Conservation (phyloP, 768 basidiomycete species). For the Pisolithus orientalis region DNA sequence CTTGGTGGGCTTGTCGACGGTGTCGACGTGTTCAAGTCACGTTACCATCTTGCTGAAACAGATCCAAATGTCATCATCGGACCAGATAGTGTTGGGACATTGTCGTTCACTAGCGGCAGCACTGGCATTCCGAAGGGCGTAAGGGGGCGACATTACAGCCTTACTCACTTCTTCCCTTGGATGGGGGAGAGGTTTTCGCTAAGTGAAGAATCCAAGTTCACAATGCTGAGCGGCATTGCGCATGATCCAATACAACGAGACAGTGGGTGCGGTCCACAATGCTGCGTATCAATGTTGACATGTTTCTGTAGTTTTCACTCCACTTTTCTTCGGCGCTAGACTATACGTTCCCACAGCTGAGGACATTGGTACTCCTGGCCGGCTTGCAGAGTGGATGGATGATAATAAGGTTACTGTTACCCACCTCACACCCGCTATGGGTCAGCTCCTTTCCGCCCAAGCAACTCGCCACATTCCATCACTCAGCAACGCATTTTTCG, state of each 20-base stretch:
- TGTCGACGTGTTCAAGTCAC: slow-evolving; percentile 58
- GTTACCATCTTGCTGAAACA: slow-evolving; percentile 47
- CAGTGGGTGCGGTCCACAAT: slow-evolving; percentile 53
- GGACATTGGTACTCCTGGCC: slow-evolving; percentile 94
- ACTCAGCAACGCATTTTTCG: slow-evolving; percentile 91
- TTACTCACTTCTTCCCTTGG: slow-evolving; percentile 99
- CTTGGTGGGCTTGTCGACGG: slow-evolving; percentile 50
- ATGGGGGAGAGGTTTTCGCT: slow-evolving; percentile 88
- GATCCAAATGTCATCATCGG: slow-evolving; percentile 83
- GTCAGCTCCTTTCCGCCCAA: slow-evolving; percentile 91
- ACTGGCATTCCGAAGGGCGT: slow-evolving; percentile 99
- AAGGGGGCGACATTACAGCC: slow-evolving; percentile 85
- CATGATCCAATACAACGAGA: slow-evolving; percentile 99
- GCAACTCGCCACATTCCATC: slow-evolving; percentile 78
- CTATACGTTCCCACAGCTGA: slow-evolving; percentile 95
- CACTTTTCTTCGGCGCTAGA: slow-evolving; percentile 93
- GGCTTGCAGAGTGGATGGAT: slow-evolving; percentile 98
- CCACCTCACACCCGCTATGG: slow-evolving; percentile 98
- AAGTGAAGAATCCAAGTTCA: slow-evolving; percentile 73
- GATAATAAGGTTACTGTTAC: slow-evolving; percentile 88
- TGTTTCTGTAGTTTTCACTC: slow-evolving; percentile 79
- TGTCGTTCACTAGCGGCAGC: slow-evolving; percentile 95
- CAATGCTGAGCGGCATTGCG: slow-evolving; percentile 98
- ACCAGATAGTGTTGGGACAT: slow-evolving; percentile 91
- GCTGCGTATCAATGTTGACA: not conserved